Evolutionary conservation across 2,329 filamentous ascomycete genomes (phyloP), one percentile per base, ranked within the genome.

Genomic region (Simplicillium aogashimaense): DNA sequence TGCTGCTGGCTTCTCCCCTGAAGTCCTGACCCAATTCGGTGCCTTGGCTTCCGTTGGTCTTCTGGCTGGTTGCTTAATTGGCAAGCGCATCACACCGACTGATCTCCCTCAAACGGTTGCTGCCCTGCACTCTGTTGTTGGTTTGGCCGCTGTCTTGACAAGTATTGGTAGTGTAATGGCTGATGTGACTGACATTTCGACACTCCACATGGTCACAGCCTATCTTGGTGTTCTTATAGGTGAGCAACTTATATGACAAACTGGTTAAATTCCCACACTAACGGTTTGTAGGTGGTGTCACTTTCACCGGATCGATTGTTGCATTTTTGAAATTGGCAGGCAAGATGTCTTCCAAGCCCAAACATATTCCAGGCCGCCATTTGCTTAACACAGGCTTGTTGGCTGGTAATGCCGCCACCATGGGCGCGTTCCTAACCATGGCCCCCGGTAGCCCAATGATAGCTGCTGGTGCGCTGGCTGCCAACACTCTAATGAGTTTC

Each of bases 61-160:
- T 39, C 55, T 90, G 25, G 65, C 76, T 48, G 80, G 73, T 28
- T 73, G 86, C 37, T 56, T 88, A 17, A 90, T 95, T 47, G 88
- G 87, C 34, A 83, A 86, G 51, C 77, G 86, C 11, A 94, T 94
- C 48, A 94, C 86, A 0, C 85, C 88, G 0, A 94, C 87, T 0
- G 85, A 87, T 40, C 74, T 95, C 2, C 88, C 88, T 0, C 87
- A 95, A 57, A 94, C 86, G 0, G 87, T 94, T 2, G 88, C 87
- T 15, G 87, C 87, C 1, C 67, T 95, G 25, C 88, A 94, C 61
- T 94, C 86, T 0, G 87, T 95, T 7, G 88, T 95, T 28, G 88
- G 88, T 58, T 71, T 95, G 1, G 87, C 87, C 10, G 88, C 88
- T 9, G 87, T 95, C 1, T 60, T 95, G 50, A 95, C 88, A 2